Evolutionary conservation across 345 rosid species (phyloP).

Genomic region (Eucalyptus camaldulensis): DNA sequence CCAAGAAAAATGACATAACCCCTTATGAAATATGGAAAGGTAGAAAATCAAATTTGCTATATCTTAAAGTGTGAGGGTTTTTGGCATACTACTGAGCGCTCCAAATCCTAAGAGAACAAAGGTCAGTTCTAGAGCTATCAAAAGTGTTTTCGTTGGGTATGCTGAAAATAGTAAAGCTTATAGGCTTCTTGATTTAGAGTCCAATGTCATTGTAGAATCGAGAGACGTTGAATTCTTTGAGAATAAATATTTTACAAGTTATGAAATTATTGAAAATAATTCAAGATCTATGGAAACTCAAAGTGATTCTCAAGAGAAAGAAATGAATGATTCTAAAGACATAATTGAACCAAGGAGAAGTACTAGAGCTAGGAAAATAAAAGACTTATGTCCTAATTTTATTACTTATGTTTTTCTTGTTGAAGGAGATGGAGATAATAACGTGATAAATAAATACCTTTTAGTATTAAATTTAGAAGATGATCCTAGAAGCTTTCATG

Average conservation of each 20-base stretch:
- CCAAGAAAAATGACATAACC: too few relatives aligned
- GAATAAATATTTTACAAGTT: too few relatives aligned
- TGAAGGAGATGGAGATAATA: background rate
- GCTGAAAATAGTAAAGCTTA: too few relatives aligned
- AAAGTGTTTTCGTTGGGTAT: background rate
- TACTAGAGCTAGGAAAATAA: background rate
- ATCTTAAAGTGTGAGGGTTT: background rate
- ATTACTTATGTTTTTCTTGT: background rate
- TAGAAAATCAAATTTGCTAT: background rate
- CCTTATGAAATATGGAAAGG: background rate
- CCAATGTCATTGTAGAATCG: too few relatives aligned
- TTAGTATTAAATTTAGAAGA: too few relatives aligned
- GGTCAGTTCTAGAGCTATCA: background rate
- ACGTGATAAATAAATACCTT: too few relatives aligned
- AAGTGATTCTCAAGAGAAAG: background rate
- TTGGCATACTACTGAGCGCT: too few relatives aligned
- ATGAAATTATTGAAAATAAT: too few relatives aligned
- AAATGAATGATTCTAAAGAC: background rate
- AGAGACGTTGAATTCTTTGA: background rate
- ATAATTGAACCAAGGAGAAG: background rate
- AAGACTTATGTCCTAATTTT: background rate
- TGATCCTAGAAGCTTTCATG: too few relatives aligned
- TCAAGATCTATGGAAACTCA: too few relatives aligned
- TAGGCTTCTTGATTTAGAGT: too few relatives aligned
- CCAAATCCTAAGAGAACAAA: background rate